Base-by-base conservation (phyloP, 2,329 filamentous ascomycete species). In the Penicillium polonicum region DNA sequence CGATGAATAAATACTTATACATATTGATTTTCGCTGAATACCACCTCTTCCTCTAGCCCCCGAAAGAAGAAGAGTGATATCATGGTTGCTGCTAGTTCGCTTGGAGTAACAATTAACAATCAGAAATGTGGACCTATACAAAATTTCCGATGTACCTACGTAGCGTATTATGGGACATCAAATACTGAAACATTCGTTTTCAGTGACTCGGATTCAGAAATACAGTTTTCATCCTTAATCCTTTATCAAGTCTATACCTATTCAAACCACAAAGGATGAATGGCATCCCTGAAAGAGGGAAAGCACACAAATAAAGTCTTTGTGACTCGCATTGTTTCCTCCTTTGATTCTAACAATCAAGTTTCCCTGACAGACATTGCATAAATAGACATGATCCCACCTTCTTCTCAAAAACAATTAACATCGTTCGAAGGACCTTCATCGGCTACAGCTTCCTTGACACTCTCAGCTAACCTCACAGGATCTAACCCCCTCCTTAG, bases 211-310 rank as follows among this genome's bases (percentile, higher is more conserved):
- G 3, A 8, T 19, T 5, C 42, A 44, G 25, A 5, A 5, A 12
- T 29, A 42, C 2, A 88, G 63, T 6, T 5, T 33, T 21, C 19
- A 13, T 48, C 4, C 8, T 9, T 36, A n/a, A 12, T 17, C 23
- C 21, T n/a, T 36, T 25, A 5, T 44, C 7, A 21, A 31, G 5
- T 36, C 1, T 33, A 48, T 19, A 19, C 12, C 33, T 8, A 3
- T 29, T 23, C 13, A 21, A 23, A 9, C 27, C 17, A 51, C 19
- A 33, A 51, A 42, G n/a, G 25, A 51, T 23, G 15, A 33, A 39
- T 27, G 21, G 5, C 2, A 13, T 8, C 19, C 19, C 19, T 25
- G 2, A 41, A 38, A 51, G 12, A 21, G 4, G 4, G 8, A 23
- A 21, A 43, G 15, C 42, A 42, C 4, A 33, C 9, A 5, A n/a